Percentiles rank a stretch among this genome's conserved stretches.
Conservation (phyloP, 2,329 filamentous ascomycete species). For the Scedosporium aurantiacum region DNA sequence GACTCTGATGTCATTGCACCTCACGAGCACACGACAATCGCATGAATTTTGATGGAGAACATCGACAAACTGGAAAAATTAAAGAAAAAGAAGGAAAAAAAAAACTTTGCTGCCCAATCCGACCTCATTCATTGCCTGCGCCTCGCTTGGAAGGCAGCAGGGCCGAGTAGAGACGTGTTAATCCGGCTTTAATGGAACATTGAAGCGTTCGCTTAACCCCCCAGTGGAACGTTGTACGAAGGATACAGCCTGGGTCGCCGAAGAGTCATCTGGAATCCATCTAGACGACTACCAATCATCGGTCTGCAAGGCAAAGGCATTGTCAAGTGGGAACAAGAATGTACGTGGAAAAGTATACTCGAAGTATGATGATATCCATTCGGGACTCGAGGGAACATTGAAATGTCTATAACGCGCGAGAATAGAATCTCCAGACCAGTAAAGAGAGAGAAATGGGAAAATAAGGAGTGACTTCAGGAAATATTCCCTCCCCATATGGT, state of each 20-base stretch:
- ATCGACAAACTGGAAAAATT: background rate
- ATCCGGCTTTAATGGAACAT: background rate
- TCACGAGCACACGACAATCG: background rate
- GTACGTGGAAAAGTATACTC: background rate
- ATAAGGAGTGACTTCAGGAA: background rate
- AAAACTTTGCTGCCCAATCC: background rate
- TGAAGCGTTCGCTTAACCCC: background rate
- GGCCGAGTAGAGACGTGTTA: background rate
- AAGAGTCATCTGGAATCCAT: background rate
- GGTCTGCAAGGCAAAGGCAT: background rate
- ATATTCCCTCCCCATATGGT: background rate
- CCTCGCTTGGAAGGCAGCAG: background rate
- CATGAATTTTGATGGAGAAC: background rate
- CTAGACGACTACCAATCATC: background rate
- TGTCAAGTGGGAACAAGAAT: too few species aligned
- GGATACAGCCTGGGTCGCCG: background rate
- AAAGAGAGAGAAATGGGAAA: conserved; percentile 3
- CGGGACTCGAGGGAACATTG: conserved; percentile 8
- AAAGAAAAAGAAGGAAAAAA: background rate
- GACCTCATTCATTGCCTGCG: background rate
- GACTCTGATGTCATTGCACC: background rate
- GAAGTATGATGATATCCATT: background rate
- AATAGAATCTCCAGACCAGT: conserved; percentile 4
- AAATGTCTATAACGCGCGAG: conserved; percentile 1
- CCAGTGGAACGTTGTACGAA: background rate